Evolutionary conservation across 768 basidiomycete genomes (phyloP), one percentile per base, ranked within the genome.

Genomic region (Pleurotus platypus): DNA sequence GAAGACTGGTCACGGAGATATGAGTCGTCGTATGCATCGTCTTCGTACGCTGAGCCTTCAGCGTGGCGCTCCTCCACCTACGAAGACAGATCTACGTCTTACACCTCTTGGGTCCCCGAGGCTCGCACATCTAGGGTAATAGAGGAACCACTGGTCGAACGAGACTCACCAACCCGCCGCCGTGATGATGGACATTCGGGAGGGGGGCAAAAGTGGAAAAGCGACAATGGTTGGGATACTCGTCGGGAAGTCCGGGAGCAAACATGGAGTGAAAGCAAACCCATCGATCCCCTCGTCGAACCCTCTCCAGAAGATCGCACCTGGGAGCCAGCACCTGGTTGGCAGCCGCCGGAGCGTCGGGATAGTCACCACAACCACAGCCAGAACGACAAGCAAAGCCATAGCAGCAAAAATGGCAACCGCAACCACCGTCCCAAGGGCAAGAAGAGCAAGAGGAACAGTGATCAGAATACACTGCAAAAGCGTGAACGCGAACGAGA

Each of bases 291-390:
- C 18, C 65, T 60, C 40, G 45, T 55, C 18, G 57, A 64, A n/a
- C 55, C 53, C 22, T 61, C 62, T 12, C 39, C 66, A 16, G 79
- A 80, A 65, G 82, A 86, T 51, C 81, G 88, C 49, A 72, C 83
- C 57, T 90, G 88, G 88, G 86, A 88, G 61, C 87, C 88, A 57
- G 85, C 85, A 38, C 80, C 85, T 22, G 77, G 80, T 4, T 90
- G 88, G 88, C 79, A 85, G 58, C 67, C 80, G 50, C 76, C 77
- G 38, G 71, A 69, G 22, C 73, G 72, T 18, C 61, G 64, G 26
- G 70, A 81, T 55, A 76, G 78, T 49, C 70, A 74, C 57, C 72
- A 75, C 46, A 65, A 66, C 50, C 64, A 66, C 45, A 62, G 53
- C 57, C 55, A 57, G 20, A 60, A 62, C 37, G 63, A 64, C 22